Conservation (phyloP, 192 early-diverging fungal genomes). For the Thamnidium elegans region DNA sequence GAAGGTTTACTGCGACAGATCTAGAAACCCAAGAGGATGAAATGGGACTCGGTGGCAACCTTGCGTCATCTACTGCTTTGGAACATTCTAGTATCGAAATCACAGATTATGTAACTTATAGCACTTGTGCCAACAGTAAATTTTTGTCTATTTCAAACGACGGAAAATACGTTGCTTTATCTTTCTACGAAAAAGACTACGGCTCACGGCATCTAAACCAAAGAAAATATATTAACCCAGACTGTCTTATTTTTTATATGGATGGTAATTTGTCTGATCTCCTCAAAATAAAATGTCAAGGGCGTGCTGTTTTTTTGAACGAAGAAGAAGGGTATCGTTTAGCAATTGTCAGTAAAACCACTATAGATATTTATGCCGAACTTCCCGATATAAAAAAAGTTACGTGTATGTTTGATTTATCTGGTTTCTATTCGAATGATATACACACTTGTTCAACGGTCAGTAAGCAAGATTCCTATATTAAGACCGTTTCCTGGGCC, state of each 20-base stretch:
- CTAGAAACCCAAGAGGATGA: too few relatives aligned
- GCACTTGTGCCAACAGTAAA: too few relatives aligned
- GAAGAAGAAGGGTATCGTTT: too few relatives aligned
- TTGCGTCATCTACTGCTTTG: too few relatives aligned
- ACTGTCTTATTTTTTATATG: neutral
- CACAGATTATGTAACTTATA: neutral
- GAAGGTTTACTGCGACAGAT: neutral
- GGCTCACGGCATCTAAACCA: too few relatives aligned
- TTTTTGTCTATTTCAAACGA: neutral
- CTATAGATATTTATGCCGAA: neutral
- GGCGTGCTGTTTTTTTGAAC: conserved; percentile 2
- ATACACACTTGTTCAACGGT: neutral
- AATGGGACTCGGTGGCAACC: too few relatives aligned
- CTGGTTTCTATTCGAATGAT: neutral
- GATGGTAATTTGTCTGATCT: too few relatives aligned
- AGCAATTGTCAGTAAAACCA: neutral
- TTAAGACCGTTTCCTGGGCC: neutral
- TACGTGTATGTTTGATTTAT: neutral
- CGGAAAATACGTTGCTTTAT: neutral
- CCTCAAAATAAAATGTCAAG: neutral
- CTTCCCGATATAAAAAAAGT: neutral
- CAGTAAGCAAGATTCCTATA: neutral
- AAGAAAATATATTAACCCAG: too few relatives aligned
- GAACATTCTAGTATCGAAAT: too few relatives aligned
- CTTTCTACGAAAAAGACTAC: neutral